These are phyloP conservation scores for Fusarium aywerte DNA, from an alignment of 2,329 filamentous ascomycete species.

Conservation along the genomic window DNA sequence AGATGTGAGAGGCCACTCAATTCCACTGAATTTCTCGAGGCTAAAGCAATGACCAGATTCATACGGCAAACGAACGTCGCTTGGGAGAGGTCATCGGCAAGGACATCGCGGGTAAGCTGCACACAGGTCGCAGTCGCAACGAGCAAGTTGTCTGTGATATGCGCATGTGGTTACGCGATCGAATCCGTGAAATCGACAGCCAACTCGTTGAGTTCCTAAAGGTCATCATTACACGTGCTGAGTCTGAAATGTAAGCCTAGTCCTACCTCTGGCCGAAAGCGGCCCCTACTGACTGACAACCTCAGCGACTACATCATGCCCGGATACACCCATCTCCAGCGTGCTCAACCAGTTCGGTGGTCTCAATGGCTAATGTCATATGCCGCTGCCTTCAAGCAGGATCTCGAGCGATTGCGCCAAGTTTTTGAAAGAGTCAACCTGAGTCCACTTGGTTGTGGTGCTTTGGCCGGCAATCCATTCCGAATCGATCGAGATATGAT, in stretches of 20 bases:
- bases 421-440: constrained; percentile 41
- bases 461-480: constrained; percentile 45
- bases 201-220: constrained; percentile 76
- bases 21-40: constrained; percentile 10
- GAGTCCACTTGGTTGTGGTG: constrained; percentile 45
- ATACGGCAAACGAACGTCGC: constrained; percentile 77
- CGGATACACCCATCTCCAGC: constrained; percentile 46
- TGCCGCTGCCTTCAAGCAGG: constrained; percentile 39
- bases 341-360: constrained; percentile 42
- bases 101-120: constrained; percentile 85
- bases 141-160: constrained; percentile 93
- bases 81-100: constrained; percentile 88
- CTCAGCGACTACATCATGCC: constrained; percentile 46
- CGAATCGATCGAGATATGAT: constrained; percentile 48
- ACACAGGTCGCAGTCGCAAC: constrained; percentile 87
- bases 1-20: constrained; percentile 54
- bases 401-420: constrained; percentile 44
- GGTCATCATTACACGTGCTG: constrained; percentile 71
- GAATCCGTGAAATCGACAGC: constrained; percentile 74
- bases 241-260: constrained; percentile 53
- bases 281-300: constrained; percentile 37
- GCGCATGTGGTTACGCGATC: constrained; percentile 86
- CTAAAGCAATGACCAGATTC: constrained; percentile 53
- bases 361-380: constrained; percentile 42
- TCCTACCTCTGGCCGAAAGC: neutral